Conservation (phyloP, 192 early-diverging fungal genomes). For the Cetraspora pellucida region DNA sequence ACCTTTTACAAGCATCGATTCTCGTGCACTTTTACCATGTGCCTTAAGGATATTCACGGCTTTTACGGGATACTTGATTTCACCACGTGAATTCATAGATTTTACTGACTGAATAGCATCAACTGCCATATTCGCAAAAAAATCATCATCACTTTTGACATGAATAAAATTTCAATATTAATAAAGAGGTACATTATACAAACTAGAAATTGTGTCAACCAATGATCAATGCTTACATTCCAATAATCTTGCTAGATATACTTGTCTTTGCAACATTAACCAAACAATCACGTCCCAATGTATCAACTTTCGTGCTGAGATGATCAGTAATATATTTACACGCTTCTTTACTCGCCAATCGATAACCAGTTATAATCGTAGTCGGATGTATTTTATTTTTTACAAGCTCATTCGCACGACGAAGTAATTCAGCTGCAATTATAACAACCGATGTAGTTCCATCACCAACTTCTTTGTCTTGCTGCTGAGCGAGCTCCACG, state of each 20-base stretch:
- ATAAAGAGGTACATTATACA: background rate
- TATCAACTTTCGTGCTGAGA: conserved; percentile 93
- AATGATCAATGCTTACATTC: conserved; percentile 63
- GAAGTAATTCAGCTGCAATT: conserved; percentile 95
- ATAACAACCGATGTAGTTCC: conserved; percentile 99
- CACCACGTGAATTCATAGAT: conserved; percentile 78
- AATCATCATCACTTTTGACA: conserved; percentile 79
- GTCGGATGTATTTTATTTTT: conserved; percentile 99
- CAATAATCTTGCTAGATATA: conserved; percentile 98
- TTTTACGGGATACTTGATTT: conserved; percentile 93
- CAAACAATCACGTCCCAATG: conserved; percentile 88
- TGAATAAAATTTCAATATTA: background rate
- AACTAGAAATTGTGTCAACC: background rate
- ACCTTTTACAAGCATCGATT: conserved; percentile 87
- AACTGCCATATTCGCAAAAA: conserved; percentile 95
- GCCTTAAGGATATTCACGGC: conserved; percentile 98
- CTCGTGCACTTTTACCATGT: conserved; percentile 89
- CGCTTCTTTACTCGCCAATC: conserved; percentile 95
- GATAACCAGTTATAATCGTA: conserved; percentile 97
- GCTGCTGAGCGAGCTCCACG: conserved; percentile 98
- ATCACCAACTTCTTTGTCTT: conserved; percentile 99
- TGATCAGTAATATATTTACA: conserved; percentile 98
- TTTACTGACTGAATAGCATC: conserved; percentile 94
- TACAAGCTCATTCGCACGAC: conserved; percentile 94
- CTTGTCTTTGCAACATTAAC: conserved; percentile 97